Evolutionary conservation across 805 yeast species (phyloP).

Genomic region (Barnettozyma sp.): DNA sequence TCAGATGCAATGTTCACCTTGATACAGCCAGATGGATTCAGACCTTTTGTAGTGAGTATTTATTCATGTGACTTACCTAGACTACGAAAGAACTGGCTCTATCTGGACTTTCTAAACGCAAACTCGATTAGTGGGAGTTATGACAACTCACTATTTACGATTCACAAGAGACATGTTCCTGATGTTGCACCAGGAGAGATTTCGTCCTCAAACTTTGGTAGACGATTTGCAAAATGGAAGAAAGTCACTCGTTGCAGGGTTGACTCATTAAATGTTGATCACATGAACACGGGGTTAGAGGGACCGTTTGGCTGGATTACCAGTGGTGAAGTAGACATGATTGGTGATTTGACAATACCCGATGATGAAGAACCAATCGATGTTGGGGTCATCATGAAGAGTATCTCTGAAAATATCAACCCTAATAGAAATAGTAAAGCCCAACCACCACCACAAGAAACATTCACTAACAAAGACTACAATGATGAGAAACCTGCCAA

Average conservation of each 20-base stretch:
- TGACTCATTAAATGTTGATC: conserved; percentile 82
- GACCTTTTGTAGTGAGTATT: conserved; percentile 83
- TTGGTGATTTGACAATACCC: conserved; percentile 85
- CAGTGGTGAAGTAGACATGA: conserved; percentile 84
- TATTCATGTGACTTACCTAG: conserved; percentile 76
- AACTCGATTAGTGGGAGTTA: conserved; percentile 83
- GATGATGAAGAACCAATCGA: conserved; percentile 45
- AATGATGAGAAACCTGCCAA: conserved; percentile 20
- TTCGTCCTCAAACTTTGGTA: not conserved
- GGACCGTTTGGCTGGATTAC: conserved; percentile 99
- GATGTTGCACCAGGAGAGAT: conserved; percentile 4
- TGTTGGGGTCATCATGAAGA: conserved; percentile 40
- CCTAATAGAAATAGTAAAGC: conserved; percentile 10
- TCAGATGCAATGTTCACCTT: conserved; percentile 81
- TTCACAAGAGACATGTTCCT: conserved; percentile 61
- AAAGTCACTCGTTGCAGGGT: conserved; percentile 73
- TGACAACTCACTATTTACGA: conserved; percentile 88
- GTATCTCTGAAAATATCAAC: conserved; percentile 36
- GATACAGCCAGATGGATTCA: conserved; percentile 70
- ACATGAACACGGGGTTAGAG: conserved; percentile 78
- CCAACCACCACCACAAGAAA: too few species aligned
- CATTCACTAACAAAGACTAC: too few species aligned
- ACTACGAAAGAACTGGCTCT: conserved; percentile 88
- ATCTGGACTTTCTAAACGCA: conserved; percentile 80
- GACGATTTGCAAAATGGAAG: conserved; percentile 36